phyloP scores from a whole-genome alignment of 768 basidiomycete genomes.

The Candolleomyces aberdarensis region DNA sequence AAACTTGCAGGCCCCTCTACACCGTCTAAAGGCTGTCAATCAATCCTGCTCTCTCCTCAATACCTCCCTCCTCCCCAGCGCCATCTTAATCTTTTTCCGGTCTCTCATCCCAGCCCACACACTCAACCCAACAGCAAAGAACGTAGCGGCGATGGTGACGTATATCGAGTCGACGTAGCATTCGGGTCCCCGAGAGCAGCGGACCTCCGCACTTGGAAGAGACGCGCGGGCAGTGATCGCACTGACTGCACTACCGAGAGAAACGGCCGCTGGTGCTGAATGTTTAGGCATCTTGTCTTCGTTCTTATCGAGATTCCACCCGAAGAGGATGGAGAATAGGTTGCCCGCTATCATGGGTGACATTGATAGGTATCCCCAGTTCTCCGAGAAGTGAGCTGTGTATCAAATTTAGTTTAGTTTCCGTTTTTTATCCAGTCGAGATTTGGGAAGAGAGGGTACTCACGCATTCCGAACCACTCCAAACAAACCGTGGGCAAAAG shows the following conservation, averaged over 20 bases:
- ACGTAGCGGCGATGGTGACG: slow-evolving; percentile 47
- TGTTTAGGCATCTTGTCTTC: slow-evolving; percentile 20
- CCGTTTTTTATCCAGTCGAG: background rate
- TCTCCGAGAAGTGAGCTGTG: slow-evolving; percentile 62
- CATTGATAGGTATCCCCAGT: slow-evolving; percentile 78
- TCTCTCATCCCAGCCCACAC: slow-evolving; percentile 53
- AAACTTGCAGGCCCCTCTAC: no score
- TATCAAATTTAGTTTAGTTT: background rate
- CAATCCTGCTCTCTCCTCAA: background rate
- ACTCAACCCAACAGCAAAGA: slow-evolving; percentile 42
- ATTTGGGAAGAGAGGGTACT: slow-evolving; percentile 24
- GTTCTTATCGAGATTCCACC: slow-evolving; percentile 75
- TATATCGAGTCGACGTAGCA: slow-evolving; percentile 62
- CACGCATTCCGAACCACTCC: slow-evolving; percentile 88
- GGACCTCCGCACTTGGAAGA: slow-evolving; percentile 13
- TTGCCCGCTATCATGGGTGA: slow-evolving; percentile 80
- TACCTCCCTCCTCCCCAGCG: slow-evolving; percentile 3
- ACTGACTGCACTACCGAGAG: no score
- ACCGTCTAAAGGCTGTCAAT: no score
- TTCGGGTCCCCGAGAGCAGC: slow-evolving; percentile 53
- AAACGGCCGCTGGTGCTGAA: background rate
- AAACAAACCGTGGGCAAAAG: slow-evolving; percentile 72
- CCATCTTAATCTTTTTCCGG: slow-evolving; percentile 23
- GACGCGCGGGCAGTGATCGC: background rate
- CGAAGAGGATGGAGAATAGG: slow-evolving; percentile 81